Evolutionary conservation across 2,329 filamentous ascomycete genomes (phyloP).

Genomic region (Cercospora sp.): DNA sequence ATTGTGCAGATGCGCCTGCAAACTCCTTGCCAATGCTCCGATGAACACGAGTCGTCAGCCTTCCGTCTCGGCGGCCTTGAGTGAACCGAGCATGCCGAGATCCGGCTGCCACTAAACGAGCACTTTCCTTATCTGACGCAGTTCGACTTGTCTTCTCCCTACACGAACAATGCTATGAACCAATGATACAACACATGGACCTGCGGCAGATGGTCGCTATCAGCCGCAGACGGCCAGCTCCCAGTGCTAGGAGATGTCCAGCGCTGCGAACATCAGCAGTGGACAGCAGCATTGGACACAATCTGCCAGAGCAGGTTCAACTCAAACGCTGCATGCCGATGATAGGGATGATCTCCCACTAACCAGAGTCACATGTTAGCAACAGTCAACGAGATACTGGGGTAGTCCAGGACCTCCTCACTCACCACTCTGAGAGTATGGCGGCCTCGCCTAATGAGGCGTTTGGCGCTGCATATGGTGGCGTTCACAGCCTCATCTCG

Average conservation of each 20-base stretch:
- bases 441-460: neutral
- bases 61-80: conserved; percentile 3
- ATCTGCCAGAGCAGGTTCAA: neutral
- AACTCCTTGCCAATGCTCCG: conserved; percentile 5
- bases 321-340: neutral
- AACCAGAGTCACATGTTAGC: neutral
- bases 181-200: neutral
- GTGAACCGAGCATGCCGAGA: conserved; percentile 4
- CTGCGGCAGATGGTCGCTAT: neutral
- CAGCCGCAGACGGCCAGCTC: neutral
- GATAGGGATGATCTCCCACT: neutral
- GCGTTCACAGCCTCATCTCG: neutral
- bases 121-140: neutral
- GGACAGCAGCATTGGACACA: neutral
- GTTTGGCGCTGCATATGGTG: neutral
- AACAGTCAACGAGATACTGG: neutral
- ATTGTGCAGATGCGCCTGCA: neutral
- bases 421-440: neutral
- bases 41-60: conserved; percentile 8
- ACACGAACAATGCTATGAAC: neutral
- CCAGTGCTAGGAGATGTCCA: neutral
- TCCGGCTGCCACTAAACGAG: neutral
- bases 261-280: too few relatives aligned
- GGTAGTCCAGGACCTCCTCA: neutral
- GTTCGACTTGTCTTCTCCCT: neutral